Conservation (phyloP, 805 yeast species). For the Candida sakaeoensis region DNA sequence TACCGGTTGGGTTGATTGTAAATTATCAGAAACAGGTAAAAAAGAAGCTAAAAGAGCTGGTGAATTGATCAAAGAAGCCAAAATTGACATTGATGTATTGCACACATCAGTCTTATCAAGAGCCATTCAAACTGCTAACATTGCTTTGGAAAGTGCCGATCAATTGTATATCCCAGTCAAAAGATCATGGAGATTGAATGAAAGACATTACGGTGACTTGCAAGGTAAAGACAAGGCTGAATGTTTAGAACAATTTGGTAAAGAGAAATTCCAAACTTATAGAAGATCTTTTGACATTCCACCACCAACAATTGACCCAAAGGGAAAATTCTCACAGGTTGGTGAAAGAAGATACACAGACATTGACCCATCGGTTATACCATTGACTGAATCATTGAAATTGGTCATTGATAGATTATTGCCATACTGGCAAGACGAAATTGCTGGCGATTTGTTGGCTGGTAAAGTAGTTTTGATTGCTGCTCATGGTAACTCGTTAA, state of each 20-base stretch:
- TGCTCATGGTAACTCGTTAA: constrained; percentile 98
- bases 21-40: constrained; percentile 77
- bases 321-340: constrained; percentile 77
- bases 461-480: constrained; percentile 91
- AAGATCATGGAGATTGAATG: constrained; percentile 97
- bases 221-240: constrained; percentile 98
- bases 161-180: constrained; percentile 86
- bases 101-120: constrained; percentile 90
- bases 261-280: constrained; percentile 92
- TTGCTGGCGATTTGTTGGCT: constrained; percentile 74
- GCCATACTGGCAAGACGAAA: constrained; percentile 95
- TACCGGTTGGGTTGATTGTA: constrained; percentile 99
- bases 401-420: constrained; percentile 93
- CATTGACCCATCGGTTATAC: constrained; percentile 81
- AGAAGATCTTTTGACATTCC: constrained; percentile 97
- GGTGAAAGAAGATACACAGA: constrained; percentile 82
- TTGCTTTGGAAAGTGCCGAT: constrained; percentile 86
- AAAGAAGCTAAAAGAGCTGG: constrained; percentile 94
- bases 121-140: constrained; percentile 96
- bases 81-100: constrained; percentile 78
- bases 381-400: constrained; percentile 91
- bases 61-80: constrained; percentile 82
- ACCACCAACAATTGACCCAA: constrained; percentile 82
- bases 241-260: constrained; percentile 82
- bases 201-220: constrained; percentile 98